A percentile compares a stretch with the other conserved stretches of the same genome.
Evolutionary conservation across 805 yeast genomes (phyloP).

Genomic region (Teunomyces kruisii): DNA sequence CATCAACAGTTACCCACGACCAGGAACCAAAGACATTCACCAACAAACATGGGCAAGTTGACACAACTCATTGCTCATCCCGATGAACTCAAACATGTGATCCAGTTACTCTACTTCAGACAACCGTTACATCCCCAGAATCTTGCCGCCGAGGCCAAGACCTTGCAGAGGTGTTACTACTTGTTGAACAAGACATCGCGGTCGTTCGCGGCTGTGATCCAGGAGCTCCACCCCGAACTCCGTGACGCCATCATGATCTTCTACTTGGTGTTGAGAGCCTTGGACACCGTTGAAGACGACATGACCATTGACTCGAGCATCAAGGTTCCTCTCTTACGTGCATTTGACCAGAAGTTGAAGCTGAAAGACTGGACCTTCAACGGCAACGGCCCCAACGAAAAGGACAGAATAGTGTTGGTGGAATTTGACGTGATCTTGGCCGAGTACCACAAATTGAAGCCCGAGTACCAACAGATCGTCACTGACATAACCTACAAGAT

Average conservation of each 20-base stretch:
- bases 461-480: slow-evolving; percentile 75
- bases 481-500: slow-evolving; percentile 75
- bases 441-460: slow-evolving; percentile 72
- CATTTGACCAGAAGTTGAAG: slow-evolving; percentile 63
- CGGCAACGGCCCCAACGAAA: slow-evolving; percentile 73
- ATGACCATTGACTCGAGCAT: slow-evolving; percentile 73
- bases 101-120: slow-evolving; percentile 58
- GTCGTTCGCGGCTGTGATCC: slow-evolving; percentile 91
- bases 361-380: slow-evolving; percentile 77
- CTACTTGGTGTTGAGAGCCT: slow-evolving; percentile 81
- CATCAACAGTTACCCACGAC: background rate
- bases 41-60: slow-evolving; percentile 54
- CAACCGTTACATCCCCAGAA: slow-evolving; percentile 52
- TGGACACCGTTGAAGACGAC: slow-evolving; percentile 96
- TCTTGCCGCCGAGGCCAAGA: slow-evolving; percentile 20
- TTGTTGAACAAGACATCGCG: slow-evolving; percentile 74
- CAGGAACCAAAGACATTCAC: background rate
- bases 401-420: slow-evolving; percentile 77
- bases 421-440: slow-evolving; percentile 68
- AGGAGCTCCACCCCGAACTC: slow-evolving; percentile 87
- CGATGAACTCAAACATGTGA: slow-evolving; percentile 62
- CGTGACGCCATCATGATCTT: slow-evolving; percentile 80
- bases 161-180: slow-evolving; percentile 61
- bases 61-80: slow-evolving; percentile 67
- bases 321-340: slow-evolving; percentile 73